Conservation (phyloP, 2,329 filamentous ascomycete species). For the Exophiala xenobiotica region DNA sequence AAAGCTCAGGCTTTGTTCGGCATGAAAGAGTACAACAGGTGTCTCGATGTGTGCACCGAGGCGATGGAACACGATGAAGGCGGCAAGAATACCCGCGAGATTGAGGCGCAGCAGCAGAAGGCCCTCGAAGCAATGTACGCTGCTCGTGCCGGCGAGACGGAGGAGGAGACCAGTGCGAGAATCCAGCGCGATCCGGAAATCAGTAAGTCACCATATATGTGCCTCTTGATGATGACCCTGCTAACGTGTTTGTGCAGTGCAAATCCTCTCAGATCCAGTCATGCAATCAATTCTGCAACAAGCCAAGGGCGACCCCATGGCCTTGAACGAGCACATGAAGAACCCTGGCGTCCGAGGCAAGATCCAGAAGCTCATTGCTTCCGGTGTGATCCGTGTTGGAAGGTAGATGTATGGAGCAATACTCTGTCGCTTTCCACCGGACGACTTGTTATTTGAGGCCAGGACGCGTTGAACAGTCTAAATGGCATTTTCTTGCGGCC, state of each 20-base stretch:
- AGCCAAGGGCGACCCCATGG: conserved; percentile 87
- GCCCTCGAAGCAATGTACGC: conserved; percentile 86
- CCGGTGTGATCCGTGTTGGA: conserved; percentile 83
- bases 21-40: conserved; percentile 98
- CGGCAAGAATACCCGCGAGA: conserved; percentile 83
- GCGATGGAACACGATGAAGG: conserved; percentile 74
- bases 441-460: no score
- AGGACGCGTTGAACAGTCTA: no score
- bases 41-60: conserved; percentile 82
- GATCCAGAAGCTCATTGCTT: conserved; percentile 91
- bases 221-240: neutral
- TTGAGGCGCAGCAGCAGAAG: conserved; percentile 92
- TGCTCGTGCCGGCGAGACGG: conserved; percentile 87
- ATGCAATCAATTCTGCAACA: conserved; percentile 98
- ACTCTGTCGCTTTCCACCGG: no score
- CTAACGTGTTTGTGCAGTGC: conserved; percentile 18
- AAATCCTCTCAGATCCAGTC: conserved; percentile 79
- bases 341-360: conserved; percentile 82
- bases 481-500: no score
- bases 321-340: conserved; percentile 95
- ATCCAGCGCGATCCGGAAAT: conserved; percentile 93
- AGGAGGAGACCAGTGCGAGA: conserved; percentile 90
- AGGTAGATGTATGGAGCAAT: no score
- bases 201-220: conserved; percentile 37
- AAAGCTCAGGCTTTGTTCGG: conserved; percentile 94